Evolutionary conservation across 2,329 filamentous ascomycete species (phyloP), one percentile per base, ranked within the genome.

Genomic region (Cladobotryum protrusum): DNA sequence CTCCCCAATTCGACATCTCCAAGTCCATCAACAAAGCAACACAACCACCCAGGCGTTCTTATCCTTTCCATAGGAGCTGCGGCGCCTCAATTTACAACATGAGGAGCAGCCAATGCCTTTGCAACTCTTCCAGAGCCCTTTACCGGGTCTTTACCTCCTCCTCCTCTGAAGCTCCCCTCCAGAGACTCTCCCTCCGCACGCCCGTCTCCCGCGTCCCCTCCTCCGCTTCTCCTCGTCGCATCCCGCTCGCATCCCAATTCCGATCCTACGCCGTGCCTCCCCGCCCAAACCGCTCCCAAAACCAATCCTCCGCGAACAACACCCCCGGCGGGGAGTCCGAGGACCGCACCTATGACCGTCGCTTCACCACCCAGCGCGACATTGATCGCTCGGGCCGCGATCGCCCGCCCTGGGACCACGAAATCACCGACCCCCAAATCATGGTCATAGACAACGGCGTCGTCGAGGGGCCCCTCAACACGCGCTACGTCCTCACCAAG

Each of bases 131-230:
- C n/a, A 57, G 65, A 34, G 73, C 74, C 53, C 69, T 80, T 5
- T 68, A 72, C 42, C 66, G 69, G 47, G 71, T 77, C 43, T 76
- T 79, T 56, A 55, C 77, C 56, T 63, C 65, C 43, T 66, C 66
- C 46, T 59, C 53, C 39, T 55, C 54, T 42, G 60, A 63, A 52
- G 47, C 55, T 37, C 46, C 55, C 17, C 29, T 46, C 35, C 47
- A 42, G 33, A 49, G 42, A 32, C 48, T 49, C 35, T 18, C 39
- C 12, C 44, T 19, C 15, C 44, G 43, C 44, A 43, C 35, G 44
- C 14, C 50, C 52, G 57, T 41, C 45, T 51, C 17, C 54, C 58
- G 11, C 24, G 6, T 37, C 15, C 53, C 43, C 46, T 47, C 50
- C 36, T 17, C 19, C 5, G 36, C 32, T 2, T 14, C 29, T 12